A percentile compares a stretch with the other conserved stretches of the same genome.
These are phyloP conservation scores for Colletotrichum echinochloae DNA, from an alignment of 2,329 filamentous ascomycete genomes.

Conservation along the genomic window DNA sequence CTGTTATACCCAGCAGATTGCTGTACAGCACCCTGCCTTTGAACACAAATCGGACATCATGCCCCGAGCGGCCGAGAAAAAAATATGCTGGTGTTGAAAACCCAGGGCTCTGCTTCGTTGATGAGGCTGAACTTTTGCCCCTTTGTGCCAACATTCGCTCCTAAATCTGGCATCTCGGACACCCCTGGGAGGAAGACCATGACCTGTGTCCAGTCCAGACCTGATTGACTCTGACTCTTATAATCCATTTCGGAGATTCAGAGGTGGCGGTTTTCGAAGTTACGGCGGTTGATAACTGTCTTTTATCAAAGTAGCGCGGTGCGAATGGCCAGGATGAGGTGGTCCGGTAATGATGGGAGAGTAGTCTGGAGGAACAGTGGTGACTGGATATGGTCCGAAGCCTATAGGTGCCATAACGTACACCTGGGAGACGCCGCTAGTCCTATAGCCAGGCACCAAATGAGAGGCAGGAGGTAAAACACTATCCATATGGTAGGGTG, in stretches of 20 bases:
- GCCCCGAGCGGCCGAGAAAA: background rate
- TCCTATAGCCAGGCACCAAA: background rate
- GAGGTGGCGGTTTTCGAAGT: constrained; percentile 62
- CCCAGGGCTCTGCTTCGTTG: constrained; percentile 53
- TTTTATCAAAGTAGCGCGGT: background rate
- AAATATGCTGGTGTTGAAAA: constrained; percentile 43
- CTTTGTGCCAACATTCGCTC: constrained; percentile 47
- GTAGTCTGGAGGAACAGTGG: background rate
- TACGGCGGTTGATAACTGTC: constrained; percentile 5
- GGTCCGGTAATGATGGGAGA: background rate
- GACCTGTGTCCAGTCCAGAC: constrained; percentile 58
- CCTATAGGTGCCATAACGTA: constrained; percentile 49
- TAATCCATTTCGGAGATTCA: background rate
- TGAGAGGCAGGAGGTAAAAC: background rate
- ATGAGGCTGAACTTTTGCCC: constrained; percentile 51
- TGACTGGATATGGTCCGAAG: constrained; percentile 1
- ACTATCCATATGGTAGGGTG: background rate
- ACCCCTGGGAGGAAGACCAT: constrained; percentile 59
- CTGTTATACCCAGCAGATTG: background rate
- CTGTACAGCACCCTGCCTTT: background rate
- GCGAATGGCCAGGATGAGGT: background rate
- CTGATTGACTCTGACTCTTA: background rate
- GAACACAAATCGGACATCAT: background rate
- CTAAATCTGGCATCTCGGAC: constrained; percentile 48
- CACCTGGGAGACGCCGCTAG: background rate